Base-by-base conservation (phyloP, 2,329 filamentous ascomycete genomes). In the Chaetomium olivaceum region DNA sequence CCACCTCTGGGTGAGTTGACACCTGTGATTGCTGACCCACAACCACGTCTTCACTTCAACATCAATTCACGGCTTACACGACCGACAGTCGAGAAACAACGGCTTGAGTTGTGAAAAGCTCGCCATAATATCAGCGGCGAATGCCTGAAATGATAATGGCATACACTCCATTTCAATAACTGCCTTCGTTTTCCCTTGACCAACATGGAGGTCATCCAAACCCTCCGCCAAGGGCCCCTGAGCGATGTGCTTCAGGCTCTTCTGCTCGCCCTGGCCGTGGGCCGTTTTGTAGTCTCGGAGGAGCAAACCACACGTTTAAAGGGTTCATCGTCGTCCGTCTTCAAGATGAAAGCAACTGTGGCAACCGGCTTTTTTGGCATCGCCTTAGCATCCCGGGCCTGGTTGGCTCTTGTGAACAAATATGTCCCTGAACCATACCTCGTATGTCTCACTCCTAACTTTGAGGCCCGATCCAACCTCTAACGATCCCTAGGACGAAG, bases 401-500 rank as follows among this genome's bases (percentile, higher is more conserved):
- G 82, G 82, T 73, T 80, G 2, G 71, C 71, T 1, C 69, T 77
- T 4, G 79, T 83, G 11, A 76, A 75, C 36, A 58, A 70, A 43
- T 67, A 74, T 23, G 82, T 84, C 23, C 81, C 83, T 2, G 80
- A 84, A 63, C 84, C 85, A 0, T 87, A 87, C 69, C 75, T 87
- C 36, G 85, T 86, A 61, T 67, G 78, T 57, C 3, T n/a, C 4
- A 21, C 9, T 31, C 16, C 11, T 51, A n/a, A 12, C 11, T 21
- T 11, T 19, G 2, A 48, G 1, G 2, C 21, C 11, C 5, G 25
- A n/a, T 14, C 11, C 5, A 5, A 8, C 5, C 1, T 3, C 62
- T 67, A 23, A 67, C 56, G 25, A 23, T 19, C 57, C 46, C 39
- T 68, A 94, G 91, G 92, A 96, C 75, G 92, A 96, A 75, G 81